Base-by-base conservation (phyloP, 2,329 filamentous ascomycete species). In the Rhinocladiella similis region DNA sequence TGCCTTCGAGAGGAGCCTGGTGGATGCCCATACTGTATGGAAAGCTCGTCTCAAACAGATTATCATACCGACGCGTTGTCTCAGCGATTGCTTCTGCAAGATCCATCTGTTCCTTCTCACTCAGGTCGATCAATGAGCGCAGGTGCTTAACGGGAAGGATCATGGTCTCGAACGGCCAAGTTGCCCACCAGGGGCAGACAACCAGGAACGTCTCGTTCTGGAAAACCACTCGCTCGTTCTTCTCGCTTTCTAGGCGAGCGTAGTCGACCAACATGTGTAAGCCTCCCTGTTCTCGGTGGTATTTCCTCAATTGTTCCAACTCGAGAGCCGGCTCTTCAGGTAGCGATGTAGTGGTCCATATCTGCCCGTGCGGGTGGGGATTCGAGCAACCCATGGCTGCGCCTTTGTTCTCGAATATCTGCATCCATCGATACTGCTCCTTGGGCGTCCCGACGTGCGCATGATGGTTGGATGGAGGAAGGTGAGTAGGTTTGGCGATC, bases 391-490 rank as follows among this genome's bases (percentile, higher is more conserved):
- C 94, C 94, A 99, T 99, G 10, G 93, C 91, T 1, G 89, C 86
- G 50, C 94, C 94, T 76, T 99, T 99, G 79, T 99, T 99, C 77
- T 99, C 94, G 62, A 99, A 99, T 63, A 99, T 97, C 71, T 99
- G 94, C 92, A 99, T 97, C 76, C 96, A 97, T 52, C 89, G 85
- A 67, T 96, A 91, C 73, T 96, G 90, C 51, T 89, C 83, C 50
- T 81, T 84, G 3, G 91, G 87, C 25, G 76, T 74, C 6, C 75
- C 65, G 16, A 82, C 69, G 47, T 68, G 68, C 19, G 75, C 71
- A 12, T 77, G 73, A 9, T 77, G 72, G 19, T 75, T 73, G 36
- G 76, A 70, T 7, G 79, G 76, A 5, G 78, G 73, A 36, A 82
- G 67, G 5, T 76, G 75, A 7, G 75, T 79, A 3, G 76, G 71